phyloP scores from a whole-genome alignment of 2,329 filamentous ascomycete species.

The Volutella citrinella region DNA sequence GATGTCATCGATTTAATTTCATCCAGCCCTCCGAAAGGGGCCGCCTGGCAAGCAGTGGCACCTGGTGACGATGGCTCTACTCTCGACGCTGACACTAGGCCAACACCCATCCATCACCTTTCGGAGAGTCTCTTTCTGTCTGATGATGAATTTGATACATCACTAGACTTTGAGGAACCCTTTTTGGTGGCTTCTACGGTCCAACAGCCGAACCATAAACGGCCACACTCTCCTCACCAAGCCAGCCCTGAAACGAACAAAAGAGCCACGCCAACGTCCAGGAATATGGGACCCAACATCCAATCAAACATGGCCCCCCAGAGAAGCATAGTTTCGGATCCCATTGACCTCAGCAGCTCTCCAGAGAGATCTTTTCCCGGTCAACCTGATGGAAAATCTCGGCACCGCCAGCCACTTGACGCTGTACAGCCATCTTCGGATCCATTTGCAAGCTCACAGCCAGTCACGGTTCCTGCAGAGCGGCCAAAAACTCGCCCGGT shows the following conservation, averaged over 20 bases:
- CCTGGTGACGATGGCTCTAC: too few relatives aligned
- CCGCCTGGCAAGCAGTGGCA: not conserved
- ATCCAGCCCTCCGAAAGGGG: conserved; percentile 22
- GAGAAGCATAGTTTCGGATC: conserved; percentile 13
- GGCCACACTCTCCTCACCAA: conserved; percentile 18
- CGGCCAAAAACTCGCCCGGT: conserved; percentile 4
- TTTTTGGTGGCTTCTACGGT: conserved; percentile 12
- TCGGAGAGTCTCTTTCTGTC: conserved; percentile 19
- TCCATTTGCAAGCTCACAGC: conserved; percentile 32
- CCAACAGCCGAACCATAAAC: conserved; percentile 29
- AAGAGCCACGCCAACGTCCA: conserved; percentile 4
- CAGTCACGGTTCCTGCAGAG: too few relatives aligned
- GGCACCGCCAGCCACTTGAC: not conserved
- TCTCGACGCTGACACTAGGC: too few relatives aligned
- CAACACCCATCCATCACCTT: not conserved
- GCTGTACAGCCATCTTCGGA: conserved; percentile 20
- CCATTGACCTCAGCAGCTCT: conserved; percentile 38
- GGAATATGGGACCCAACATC: conserved; percentile 2
- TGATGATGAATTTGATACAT: conserved; percentile 41
- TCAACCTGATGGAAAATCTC: conserved; percentile 1
- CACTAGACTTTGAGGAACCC: conserved; percentile 33
- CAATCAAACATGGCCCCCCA: not conserved
- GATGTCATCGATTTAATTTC: conserved; percentile 37
- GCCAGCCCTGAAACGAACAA: not conserved
- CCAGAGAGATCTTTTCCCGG: conserved; percentile 20